These are phyloP conservation scores for Tuber magnatum DNA, from an alignment of 495 filamentous ascomycete genomes.

Conservation along the genomic window DNA sequence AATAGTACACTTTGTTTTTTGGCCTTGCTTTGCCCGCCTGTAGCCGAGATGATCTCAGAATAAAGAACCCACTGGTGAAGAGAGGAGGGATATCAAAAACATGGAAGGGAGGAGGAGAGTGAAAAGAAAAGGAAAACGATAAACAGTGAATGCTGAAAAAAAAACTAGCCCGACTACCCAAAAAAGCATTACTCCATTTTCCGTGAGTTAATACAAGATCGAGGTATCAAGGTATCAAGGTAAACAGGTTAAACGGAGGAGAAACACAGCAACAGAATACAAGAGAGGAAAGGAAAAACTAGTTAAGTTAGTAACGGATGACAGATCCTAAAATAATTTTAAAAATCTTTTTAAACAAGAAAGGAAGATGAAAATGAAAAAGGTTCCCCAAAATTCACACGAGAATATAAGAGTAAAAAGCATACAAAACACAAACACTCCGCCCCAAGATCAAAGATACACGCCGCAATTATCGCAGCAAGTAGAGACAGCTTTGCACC, in stretches of 20 bases:
- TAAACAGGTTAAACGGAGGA: constrained; percentile 32
- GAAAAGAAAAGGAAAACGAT: constrained; percentile 8
- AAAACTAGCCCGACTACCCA: constrained; percentile 1
- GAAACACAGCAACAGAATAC: constrained; percentile 14
- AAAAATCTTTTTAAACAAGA: constrained; percentile 38
- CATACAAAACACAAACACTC: constrained; percentile 36
- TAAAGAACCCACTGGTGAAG: background rate
- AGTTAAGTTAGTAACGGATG: constrained; percentile 22
- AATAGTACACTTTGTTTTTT: background rate
- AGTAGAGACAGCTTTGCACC: constrained; percentile 38
- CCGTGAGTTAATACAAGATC: constrained; percentile 33
- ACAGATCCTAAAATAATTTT: constrained; percentile 24
- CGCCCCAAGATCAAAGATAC: constrained; percentile 34
- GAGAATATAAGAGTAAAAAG: constrained; percentile 27
- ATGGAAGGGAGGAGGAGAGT: background rate
- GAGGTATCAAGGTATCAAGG: constrained; percentile 35
- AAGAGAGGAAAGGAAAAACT: constrained; percentile 35
- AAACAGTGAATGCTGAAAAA: constrained; percentile 2
- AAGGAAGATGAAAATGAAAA: constrained; percentile 34
- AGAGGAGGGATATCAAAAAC: background rate
- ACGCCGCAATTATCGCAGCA: constrained; percentile 39
- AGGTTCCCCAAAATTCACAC: constrained; percentile 23
- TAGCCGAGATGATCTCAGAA: background rate
- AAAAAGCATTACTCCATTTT: constrained; percentile 35
- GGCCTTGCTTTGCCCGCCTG: background rate